Evolutionary conservation across 331 rosid genomes (phyloP).

Genomic region (Pyracantha coccinea): DNA sequence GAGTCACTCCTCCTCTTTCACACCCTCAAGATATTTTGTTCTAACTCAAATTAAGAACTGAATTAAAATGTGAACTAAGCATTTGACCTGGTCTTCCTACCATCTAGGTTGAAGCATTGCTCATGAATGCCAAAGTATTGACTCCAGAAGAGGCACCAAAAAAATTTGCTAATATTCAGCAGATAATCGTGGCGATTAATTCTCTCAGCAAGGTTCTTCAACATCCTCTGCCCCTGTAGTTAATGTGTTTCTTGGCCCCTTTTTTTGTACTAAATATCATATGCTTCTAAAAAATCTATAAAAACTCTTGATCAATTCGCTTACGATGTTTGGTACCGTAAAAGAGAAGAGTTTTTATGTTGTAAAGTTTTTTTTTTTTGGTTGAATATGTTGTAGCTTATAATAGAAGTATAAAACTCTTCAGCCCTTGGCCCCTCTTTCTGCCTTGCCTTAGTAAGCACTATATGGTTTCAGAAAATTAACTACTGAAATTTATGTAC

Average conservation of each 20-base stretch:
- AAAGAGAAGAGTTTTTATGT: not conserved
- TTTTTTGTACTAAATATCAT: not conserved
- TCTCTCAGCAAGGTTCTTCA: constrained; percentile 88
- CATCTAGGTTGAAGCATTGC: constrained; percentile 71
- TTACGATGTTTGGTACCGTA: not conserved
- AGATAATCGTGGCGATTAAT: constrained; percentile 87
- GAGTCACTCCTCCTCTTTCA: not conserved
- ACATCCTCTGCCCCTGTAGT: not conserved
- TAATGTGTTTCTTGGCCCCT: not conserved
- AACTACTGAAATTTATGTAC: constrained; percentile 5
- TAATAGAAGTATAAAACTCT: not conserved
- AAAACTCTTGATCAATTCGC: not conserved
- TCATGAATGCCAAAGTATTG: constrained; percentile 48
- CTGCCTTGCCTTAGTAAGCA: not conserved
- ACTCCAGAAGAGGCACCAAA: constrained; percentile 56
- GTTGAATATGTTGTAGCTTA: not conserved
- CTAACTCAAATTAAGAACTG: not conserved
- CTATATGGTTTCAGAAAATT: not conserved
- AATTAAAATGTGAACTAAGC: constrained; percentile 8
- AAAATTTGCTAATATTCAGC: constrained; percentile 67
- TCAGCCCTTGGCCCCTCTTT: not conserved
- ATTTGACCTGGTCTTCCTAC: constrained; percentile 11
- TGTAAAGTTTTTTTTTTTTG: not conserved
- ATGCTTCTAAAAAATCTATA: not conserved
- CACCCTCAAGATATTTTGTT: not conserved